phyloP scores from a whole-genome alignment of 192 early-diverging fungal genomes.

The Dimargaris cristalligena region DNA sequence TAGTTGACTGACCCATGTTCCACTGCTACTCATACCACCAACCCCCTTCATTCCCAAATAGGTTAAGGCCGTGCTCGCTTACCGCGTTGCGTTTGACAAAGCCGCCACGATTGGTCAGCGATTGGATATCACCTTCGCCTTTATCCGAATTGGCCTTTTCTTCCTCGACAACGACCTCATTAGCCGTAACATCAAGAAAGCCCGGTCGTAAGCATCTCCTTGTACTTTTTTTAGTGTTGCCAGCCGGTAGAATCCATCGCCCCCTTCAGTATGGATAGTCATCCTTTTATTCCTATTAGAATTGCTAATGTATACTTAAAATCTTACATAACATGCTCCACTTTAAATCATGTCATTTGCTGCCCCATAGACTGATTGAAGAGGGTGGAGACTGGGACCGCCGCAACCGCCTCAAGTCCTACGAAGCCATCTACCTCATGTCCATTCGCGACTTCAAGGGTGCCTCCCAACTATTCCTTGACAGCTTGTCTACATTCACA shows the following conservation, averaged over 20 bases:
- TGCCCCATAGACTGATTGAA: conserved; percentile 65
- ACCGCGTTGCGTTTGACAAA: conserved; percentile 68
- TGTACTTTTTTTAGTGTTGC: not conserved
- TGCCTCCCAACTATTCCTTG: conserved; percentile 75
- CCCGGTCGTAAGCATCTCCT: conserved; percentile 45
- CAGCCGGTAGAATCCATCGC: too few species aligned
- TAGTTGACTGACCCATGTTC: too few species aligned
- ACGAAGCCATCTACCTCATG: conserved; percentile 85
- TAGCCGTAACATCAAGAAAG: conserved; percentile 63
- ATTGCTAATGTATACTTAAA: too few species aligned
- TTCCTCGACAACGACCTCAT: conserved; percentile 69
- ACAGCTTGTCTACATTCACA: conserved; percentile 90
- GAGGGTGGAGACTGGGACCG: conserved; percentile 99
- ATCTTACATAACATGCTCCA: too few species aligned
- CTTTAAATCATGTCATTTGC: too few species aligned
- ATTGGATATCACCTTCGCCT: conserved; percentile 86
- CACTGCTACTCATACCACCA: too few species aligned
- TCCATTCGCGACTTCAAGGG: conserved; percentile 92
- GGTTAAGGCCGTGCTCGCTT: conserved; percentile 77
- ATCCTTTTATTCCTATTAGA: too few species aligned
- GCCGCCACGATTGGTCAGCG: conserved; percentile 78
- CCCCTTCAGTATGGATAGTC: too few species aligned
- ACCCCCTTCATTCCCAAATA: conserved; percentile 15
- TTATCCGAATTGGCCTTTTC: conserved; percentile 89
- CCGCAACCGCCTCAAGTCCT: conserved; percentile 91